These are phyloP conservation scores for Melaleuca quinquenervia DNA, from an alignment of 345 rosid species.

Conservation along the genomic window DNA sequence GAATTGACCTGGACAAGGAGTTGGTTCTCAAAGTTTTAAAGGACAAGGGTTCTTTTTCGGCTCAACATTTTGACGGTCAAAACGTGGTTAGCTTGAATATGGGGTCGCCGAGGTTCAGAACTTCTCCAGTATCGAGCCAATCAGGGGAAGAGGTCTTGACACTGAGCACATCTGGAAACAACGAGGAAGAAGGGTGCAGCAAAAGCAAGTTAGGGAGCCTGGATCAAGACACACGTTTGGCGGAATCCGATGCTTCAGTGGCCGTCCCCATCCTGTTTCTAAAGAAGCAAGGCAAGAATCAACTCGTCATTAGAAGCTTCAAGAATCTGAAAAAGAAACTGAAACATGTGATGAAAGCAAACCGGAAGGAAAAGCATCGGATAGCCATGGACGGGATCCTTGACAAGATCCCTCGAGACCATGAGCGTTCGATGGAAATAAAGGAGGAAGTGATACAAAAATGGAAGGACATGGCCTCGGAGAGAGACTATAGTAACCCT, in stretches of 20 bases:
- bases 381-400: conserved; percentile 76
- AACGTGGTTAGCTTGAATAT: conserved; percentile 10
- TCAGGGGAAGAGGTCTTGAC: conserved; percentile 3
- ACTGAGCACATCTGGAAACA: neutral
- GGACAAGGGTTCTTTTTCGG: conserved; percentile 46
- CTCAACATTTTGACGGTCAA: conserved; percentile 26
- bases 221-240: neutral
- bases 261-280: conserved; percentile 14
- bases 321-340: conserved; percentile 64
- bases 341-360: conserved; percentile 41
- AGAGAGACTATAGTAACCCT: conserved; percentile 5
- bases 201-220: conserved; percentile 17
- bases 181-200: conserved; percentile 6
- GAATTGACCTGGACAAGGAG: conserved; percentile 45
- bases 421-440: conserved; percentile 42
- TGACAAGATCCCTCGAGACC: conserved; percentile 62
- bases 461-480: conserved; percentile 9
- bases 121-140: conserved; percentile 29
- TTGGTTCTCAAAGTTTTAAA: conserved; percentile 30
- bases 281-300: conserved; percentile 24
- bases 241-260: conserved; percentile 3
- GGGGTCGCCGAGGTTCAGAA: conserved; percentile 20
- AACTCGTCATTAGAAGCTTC: conserved; percentile 40
- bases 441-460: conserved; percentile 21
- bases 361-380: conserved; percentile 53